These are phyloP conservation scores for Ilyonectria sp. DNA, from an alignment of 2,329 filamentous ascomycete species.

Conservation along the genomic window DNA sequence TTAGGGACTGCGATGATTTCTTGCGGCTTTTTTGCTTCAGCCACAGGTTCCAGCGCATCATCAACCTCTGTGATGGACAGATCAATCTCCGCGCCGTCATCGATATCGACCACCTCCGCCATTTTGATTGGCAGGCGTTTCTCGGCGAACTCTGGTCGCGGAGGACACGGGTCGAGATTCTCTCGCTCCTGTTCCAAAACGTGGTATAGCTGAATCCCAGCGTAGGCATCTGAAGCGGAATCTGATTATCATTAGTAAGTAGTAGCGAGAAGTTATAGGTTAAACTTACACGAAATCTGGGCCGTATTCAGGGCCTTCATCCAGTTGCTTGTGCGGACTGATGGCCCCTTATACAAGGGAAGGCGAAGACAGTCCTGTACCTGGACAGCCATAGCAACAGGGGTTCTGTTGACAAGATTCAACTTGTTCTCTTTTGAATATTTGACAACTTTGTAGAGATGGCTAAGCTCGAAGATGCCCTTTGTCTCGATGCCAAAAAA, in stretches of 20 bases:
- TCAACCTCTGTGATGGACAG: constrained; percentile 21
- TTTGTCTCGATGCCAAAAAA: constrained; percentile 74
- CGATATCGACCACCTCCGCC: constrained; percentile 45
- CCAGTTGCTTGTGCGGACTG: constrained; percentile 85
- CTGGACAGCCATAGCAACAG: constrained; percentile 78
- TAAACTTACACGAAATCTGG: constrained; percentile 78
- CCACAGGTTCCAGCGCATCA: neutral
- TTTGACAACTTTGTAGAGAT: constrained; percentile 84
- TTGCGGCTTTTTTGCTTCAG: constrained; percentile 9
- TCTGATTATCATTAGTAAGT: constrained; percentile 61
- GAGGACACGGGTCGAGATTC: constrained; percentile 78
- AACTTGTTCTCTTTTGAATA: constrained; percentile 68
- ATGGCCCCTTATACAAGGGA: constrained; percentile 80
- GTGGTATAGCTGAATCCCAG: constrained; percentile 80
- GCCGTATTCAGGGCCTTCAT: constrained; percentile 70
- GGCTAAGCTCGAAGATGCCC: constrained; percentile 85
- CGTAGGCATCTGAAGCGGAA: constrained; percentile 88
- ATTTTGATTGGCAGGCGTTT: constrained; percentile 74
- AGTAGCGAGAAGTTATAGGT: too few species aligned
- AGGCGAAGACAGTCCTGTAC: constrained; percentile 80
- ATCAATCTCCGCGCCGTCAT: constrained; percentile 13
- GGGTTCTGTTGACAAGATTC: constrained; percentile 73
- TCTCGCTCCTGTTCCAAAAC: constrained; percentile 78
- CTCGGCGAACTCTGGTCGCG: constrained; percentile 79
- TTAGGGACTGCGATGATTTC: constrained; percentile 34